Conservation (phyloP, 257 asterid species). For the Verbena officinalis region DNA sequence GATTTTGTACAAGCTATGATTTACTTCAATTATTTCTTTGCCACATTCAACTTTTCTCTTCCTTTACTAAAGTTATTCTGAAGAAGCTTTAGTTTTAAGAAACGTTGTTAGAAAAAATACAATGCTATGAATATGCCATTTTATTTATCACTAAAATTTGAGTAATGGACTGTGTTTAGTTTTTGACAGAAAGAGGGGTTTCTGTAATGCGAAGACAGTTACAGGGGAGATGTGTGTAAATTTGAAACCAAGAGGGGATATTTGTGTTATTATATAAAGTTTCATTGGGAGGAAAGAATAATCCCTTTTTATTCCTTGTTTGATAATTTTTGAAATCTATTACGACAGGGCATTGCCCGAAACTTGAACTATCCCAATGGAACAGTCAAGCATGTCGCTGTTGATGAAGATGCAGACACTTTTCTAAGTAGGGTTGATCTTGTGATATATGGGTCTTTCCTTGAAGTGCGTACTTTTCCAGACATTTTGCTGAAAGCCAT, state of each 20-base stretch:
- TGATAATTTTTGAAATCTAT: conserved; percentile 16
- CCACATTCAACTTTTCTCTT: not conserved
- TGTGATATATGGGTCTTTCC: conserved; percentile 87
- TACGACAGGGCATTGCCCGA: conserved; percentile 63
- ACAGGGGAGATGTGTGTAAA: no score
- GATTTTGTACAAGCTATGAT: not conserved
- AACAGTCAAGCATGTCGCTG: conserved; percentile 57
- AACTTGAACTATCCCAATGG: conserved; percentile 75
- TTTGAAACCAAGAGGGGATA: no score
- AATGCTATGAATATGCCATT: no score
- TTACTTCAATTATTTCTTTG: not conserved
- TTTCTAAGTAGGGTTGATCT: conserved; percentile 59
- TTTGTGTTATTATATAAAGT: no score
- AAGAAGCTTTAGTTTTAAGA: not conserved
- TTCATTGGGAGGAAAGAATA: not conserved
- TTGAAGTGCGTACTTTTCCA: conserved; percentile 78
- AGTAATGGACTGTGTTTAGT: no score
- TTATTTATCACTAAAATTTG: no score
- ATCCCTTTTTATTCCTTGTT: not conserved
- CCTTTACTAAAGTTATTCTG: not conserved
- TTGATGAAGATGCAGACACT: conserved; percentile 48
- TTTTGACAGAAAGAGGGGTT: not conserved
- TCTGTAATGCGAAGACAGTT: not conserved
- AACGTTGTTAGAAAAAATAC: not conserved
- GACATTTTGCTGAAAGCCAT: conserved; percentile 77